Conservation (phyloP, 2,329 filamentous ascomycete genomes). For the Penicillium griseofulvum region DNA sequence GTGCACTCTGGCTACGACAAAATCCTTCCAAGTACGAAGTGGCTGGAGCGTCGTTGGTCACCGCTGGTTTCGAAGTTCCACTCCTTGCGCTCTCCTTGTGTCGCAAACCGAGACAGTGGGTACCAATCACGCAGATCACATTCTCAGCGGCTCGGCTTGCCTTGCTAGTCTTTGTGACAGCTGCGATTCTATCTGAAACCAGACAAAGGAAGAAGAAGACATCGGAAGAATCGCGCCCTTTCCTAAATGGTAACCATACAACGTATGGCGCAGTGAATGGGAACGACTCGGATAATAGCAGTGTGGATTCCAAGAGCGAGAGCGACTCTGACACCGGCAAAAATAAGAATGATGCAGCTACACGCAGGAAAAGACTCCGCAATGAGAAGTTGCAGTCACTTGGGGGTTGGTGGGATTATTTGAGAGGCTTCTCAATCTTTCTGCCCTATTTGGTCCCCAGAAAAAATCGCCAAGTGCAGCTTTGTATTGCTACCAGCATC, state of each 20-base stretch:
- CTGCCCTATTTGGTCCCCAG: slow-evolving; percentile 6
- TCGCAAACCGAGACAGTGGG: slow-evolving; percentile 4
- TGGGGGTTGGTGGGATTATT: slow-evolving; percentile 6
- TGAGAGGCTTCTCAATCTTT: slow-evolving; percentile 8
- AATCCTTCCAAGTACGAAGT: neutral
- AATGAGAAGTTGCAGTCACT: slow-evolving; percentile 2
- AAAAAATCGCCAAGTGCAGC: slow-evolving; percentile 4
- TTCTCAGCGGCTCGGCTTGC: neutral
- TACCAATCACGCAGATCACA: slow-evolving; percentile 5
- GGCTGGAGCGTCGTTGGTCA: slow-evolving; percentile 5
- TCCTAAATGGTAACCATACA: slow-evolving; percentile 2
- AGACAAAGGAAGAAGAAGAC: neutral
- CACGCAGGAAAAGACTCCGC: slow-evolving; percentile 5
- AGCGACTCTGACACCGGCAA: slow-evolving; percentile 2
- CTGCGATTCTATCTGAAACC: neutral
- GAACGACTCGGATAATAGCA: slow-evolving; percentile 1
- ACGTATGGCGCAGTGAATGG: slow-evolving; percentile 3
- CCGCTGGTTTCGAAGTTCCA: slow-evolving; percentile 10
- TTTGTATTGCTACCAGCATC: slow-evolving; percentile 1
- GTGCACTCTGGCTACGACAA: slow-evolving; percentile 5
- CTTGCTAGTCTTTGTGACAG: neutral
- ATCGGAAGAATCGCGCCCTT: slow-evolving; percentile 3
- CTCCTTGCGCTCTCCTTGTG: slow-evolving; percentile 9
- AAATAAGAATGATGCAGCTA: neutral
- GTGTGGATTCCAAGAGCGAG: slow-evolving; percentile 1